Percentiles rank a stretch among this genome's conserved stretches.
Evolutionary conservation across 225 moss, liverwort and hornwort genomes (phyloP).

Genomic region (Antitrichia curtipendula): DNA sequence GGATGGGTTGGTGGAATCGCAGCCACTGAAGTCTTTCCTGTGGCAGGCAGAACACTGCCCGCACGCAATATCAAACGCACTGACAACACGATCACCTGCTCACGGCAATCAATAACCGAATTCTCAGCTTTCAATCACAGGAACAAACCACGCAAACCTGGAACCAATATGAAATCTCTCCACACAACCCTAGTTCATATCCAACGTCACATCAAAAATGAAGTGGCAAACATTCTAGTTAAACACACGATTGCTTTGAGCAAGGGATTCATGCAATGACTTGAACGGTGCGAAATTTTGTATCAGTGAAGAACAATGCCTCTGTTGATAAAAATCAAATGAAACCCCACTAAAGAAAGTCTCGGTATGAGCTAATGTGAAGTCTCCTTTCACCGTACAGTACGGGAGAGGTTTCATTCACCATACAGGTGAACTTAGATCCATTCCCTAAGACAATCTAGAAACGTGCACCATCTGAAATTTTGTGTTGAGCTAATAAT

Average conservation of each 20-base stretch:
- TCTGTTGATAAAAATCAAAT: not conserved
- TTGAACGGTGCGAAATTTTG: not conserved
- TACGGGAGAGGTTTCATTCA: not conserved
- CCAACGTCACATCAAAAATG: not conserved
- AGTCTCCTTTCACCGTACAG: not conserved
- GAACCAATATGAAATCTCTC: not conserved
- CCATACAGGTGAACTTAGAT: too few species aligned
- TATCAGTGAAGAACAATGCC: not conserved
- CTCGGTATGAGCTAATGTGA: not conserved
- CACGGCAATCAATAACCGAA: not conserved
- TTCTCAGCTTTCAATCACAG: not conserved
- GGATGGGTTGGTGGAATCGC: constrained; percentile 64
- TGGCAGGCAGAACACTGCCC: constrained; percentile 62
- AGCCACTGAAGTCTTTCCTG: constrained; percentile 38
- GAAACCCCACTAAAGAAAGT: not conserved
- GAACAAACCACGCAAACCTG: not conserved
- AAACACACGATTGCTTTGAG: not conserved
- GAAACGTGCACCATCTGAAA: not conserved
- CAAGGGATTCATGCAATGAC: not conserved
- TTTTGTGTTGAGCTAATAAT: not conserved
- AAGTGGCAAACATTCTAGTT: not conserved
- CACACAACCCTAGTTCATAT: too few species aligned
- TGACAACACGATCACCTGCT: constrained; percentile 52
- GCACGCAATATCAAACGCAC: constrained; percentile 65
- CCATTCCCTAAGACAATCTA: not conserved